Percentiles rank a stretch among this genome's conserved stretches.
Conservation (phyloP, 805 yeast genomes). For the Citeromyces nyonsensis region DNA sequence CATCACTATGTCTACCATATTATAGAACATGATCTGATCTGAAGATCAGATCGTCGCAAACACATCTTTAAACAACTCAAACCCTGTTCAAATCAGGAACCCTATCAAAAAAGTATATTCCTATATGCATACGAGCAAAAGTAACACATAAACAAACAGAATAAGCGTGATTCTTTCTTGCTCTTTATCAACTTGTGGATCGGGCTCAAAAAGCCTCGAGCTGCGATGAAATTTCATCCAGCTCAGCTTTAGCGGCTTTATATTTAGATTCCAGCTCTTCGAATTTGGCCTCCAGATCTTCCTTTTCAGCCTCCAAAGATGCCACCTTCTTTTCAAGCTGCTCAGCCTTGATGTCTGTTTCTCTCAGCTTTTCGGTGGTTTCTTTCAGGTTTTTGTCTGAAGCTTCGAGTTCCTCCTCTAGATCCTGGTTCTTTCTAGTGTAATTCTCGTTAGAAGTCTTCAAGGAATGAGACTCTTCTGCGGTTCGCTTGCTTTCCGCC, state of each 20-base stretch:
- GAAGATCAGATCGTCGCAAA: too few relatives aligned
- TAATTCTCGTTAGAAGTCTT: constrained; percentile 83
- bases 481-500: constrained; percentile 65
- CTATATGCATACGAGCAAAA: too few relatives aligned
- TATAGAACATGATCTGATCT: too few relatives aligned
- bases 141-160: neutral
- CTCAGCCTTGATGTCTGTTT: constrained; percentile 91
- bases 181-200: too few relatives aligned
- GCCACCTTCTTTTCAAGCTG: constrained; percentile 89
- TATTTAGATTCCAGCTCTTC: constrained; percentile 80
- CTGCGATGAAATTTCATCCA: constrained; percentile 94
- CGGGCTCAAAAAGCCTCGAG: constrained; percentile 48
- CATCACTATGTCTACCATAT: too few relatives aligned
- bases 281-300: constrained; percentile 76
- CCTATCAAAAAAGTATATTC: too few relatives aligned
- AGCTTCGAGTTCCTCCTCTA: constrained; percentile 85
- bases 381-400: constrained; percentile 85
- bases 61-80: too few relatives aligned
- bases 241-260: constrained; percentile 76
- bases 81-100: too few relatives aligned
- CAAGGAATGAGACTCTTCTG: constrained; percentile 82
- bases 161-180: too few relatives aligned
- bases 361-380: constrained; percentile 87
- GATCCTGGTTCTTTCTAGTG: constrained; percentile 75
- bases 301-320: constrained; percentile 85